Base-by-base conservation (phyloP, 2,329 filamentous ascomycete genomes). In the Metarhizium rileyi region DNA sequence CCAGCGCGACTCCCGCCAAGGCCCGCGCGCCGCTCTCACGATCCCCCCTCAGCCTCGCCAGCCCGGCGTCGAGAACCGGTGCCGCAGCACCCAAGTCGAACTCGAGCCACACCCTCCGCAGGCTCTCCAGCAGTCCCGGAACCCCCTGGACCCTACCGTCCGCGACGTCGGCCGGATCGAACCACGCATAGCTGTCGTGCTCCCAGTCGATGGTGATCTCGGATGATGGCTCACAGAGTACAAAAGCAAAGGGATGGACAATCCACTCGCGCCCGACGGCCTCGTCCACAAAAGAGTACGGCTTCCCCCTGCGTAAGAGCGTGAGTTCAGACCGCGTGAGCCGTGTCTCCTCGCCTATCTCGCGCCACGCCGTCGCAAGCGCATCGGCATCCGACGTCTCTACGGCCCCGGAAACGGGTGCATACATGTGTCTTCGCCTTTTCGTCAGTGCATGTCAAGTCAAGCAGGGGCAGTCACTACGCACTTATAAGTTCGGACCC, bases 331-430 rank as follows among this genome's bases (percentile, higher is more conserved):
- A 57, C 0, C 66, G 54, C 0, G 70, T 74, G 12, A 86, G 69
- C 1, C 67, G 70, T 0, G 82, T 85, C 61, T 86, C 82, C 59
- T 86, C 81, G 5, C 61, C 57, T 22, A 86, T 68, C 62, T 85
- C 81, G 14, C 83, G 73, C 71, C 76, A 77, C 25, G 83, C 82
- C 0, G 82, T 76, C 3, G 70, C 66, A 5, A 81, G 61, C 0
- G 81, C 76, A 22, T 63, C 71, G 3, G 65, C 51, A 55, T 86
- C 82, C 0, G 63, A 59, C 5, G 66, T 47, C 3, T 84, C 76
- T 46, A 86, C 76, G 49, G 71, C 75, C 35, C 83, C 83, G 0
- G 81, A 81, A 18, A 85, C 76, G 1, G 81, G 78, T 0, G 79
- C 81, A 46, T 81, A 73, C 58, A 75, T 80, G 58, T 74, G 73